Percentiles rank a stretch among this genome's conserved stretches.
Evolutionary conservation across 2,329 filamentous ascomycete genomes (phyloP).

Genomic region (Daldinia sp.): DNA sequence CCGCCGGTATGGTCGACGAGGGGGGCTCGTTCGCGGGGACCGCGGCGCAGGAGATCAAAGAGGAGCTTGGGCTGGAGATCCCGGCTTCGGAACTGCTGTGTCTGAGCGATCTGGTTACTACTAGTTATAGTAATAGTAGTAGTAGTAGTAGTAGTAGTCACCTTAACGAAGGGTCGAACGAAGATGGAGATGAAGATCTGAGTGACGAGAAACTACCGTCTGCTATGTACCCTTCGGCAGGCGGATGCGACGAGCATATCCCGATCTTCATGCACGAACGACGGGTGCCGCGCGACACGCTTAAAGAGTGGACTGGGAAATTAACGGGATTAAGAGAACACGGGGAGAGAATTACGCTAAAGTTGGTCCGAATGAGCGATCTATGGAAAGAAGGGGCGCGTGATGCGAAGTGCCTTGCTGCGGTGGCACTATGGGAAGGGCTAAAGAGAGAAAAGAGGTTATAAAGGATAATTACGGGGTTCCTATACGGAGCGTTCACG

Average conservation of each 20-base stretch:
- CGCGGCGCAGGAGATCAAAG: conserved; percentile 70
- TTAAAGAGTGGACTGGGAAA: conserved; percentile 68
- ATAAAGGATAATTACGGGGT: conserved; percentile 14
- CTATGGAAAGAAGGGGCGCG: conserved; percentile 69
- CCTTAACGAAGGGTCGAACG: too few relatives aligned
- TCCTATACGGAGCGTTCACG: neutral
- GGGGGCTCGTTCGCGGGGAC: conserved; percentile 66
- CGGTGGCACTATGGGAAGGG: conserved; percentile 70
- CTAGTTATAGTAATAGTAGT: neutral
- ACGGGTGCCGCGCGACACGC: conserved; percentile 61
- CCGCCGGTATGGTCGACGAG: conserved; percentile 70
- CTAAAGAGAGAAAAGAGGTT: conserved; percentile 60
- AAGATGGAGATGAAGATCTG: conserved; percentile 31
- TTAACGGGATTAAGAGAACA: conserved; percentile 68
- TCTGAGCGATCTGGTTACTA: conserved; percentile 61
- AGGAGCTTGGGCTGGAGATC: conserved; percentile 70
- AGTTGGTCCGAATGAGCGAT: conserved; percentile 67
- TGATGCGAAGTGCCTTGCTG: conserved; percentile 71
- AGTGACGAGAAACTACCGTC: conserved; percentile 55
- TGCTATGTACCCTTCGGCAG: conserved; percentile 69
- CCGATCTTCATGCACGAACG: conserved; percentile 69
- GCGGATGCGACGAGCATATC: conserved; percentile 71
- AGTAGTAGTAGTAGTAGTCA: too few relatives aligned
- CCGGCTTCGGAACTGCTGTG: conserved; percentile 60
- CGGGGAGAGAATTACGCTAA: conserved; percentile 72